Evolutionary conservation across 495 filamentous ascomycete genomes (phyloP).

Genomic region (Podospora anserina): DNA sequence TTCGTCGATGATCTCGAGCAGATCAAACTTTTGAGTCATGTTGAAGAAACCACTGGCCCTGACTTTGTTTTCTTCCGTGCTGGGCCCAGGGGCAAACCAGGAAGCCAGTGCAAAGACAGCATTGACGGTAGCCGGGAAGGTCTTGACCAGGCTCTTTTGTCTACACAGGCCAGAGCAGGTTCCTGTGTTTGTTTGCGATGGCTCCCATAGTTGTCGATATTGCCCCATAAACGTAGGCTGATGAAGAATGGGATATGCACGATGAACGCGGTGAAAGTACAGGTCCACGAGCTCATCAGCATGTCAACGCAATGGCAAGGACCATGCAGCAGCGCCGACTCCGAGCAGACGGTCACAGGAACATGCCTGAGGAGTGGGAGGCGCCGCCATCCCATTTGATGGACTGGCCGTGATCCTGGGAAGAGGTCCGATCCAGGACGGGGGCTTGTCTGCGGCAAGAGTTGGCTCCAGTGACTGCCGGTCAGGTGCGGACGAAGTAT

Average conservation of each 20-base stretch:
- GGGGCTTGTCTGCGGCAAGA: background rate
- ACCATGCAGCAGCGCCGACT: slow-evolving; percentile 4
- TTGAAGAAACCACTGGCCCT: slow-evolving; percentile 4
- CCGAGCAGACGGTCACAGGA: background rate
- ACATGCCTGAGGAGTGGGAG: background rate
- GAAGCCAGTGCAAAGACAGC: slow-evolving; percentile 12
- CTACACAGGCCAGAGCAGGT: background rate
- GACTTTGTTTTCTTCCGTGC: background rate
- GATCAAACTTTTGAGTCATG: slow-evolving; percentile 5
- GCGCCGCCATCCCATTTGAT: background rate
- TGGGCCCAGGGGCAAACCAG: background rate
- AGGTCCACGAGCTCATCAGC: slow-evolving; percentile 7
- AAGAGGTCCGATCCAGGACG: background rate
- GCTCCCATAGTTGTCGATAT: slow-evolving; percentile 8
- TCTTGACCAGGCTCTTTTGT: slow-evolving; percentile 6
- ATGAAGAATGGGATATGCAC: slow-evolving; percentile 9
- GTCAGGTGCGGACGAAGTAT: background rate
- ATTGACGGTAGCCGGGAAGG: slow-evolving; percentile 6
- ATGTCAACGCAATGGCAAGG: slow-evolving; percentile 5
- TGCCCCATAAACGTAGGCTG: slow-evolving; percentile 11
- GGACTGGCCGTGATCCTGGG: background rate
- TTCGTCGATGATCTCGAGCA: slow-evolving; percentile 11
- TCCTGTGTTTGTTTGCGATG: background rate
- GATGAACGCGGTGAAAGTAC: slow-evolving; percentile 10
- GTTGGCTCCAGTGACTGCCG: background rate